Conservation (phyloP, 2,329 filamentous ascomycete genomes). For the Fusarium tanahbumbuense region DNA sequence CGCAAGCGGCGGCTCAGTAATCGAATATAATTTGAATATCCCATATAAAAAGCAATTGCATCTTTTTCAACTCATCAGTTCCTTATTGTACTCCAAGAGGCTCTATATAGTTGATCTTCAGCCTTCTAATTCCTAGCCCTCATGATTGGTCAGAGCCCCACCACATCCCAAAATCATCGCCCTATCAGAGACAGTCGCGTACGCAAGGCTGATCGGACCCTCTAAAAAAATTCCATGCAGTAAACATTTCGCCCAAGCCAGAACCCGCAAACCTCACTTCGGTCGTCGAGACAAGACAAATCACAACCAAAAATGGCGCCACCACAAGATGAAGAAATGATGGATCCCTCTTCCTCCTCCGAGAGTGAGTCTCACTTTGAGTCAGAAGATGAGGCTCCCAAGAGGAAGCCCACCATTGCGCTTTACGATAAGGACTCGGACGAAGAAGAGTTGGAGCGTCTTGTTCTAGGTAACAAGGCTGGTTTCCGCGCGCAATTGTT, state of each 20-base stretch:
- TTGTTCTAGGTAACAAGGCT: constrained; percentile 89
- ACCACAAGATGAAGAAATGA: constrained; percentile 46
- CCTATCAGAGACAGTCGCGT: constrained; percentile 35
- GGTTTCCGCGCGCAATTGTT: constrained; percentile 83
- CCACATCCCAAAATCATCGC: neutral
- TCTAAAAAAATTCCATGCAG: constrained; percentile 49
- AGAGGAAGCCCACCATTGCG: constrained; percentile 47
- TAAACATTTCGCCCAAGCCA: constrained; percentile 38
- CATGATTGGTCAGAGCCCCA: constrained; percentile 37
- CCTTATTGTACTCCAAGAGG: constrained; percentile 14
- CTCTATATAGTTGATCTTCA: constrained; percentile 27
- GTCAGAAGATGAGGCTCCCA: constrained; percentile 45
- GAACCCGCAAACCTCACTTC: constrained; percentile 27
- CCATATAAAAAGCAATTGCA: neutral
- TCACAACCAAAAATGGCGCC: constrained; percentile 49
- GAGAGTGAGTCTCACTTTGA: constrained; percentile 49
- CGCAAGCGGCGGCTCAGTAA: constrained; percentile 40
- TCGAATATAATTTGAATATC: neutral
- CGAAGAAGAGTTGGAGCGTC: constrained; percentile 85
- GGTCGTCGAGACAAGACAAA: constrained; percentile 10
- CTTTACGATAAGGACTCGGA: constrained; percentile 78
- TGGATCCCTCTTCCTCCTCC: constrained; percentile 45
- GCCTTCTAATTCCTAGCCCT: constrained; percentile 25
- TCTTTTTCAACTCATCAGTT: neutral
- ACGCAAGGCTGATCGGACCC: constrained; percentile 48